These are phyloP conservation scores for Podospora fimiseda DNA, from an alignment of 495 filamentous ascomycete genomes.

Conservation along the genomic window DNA sequence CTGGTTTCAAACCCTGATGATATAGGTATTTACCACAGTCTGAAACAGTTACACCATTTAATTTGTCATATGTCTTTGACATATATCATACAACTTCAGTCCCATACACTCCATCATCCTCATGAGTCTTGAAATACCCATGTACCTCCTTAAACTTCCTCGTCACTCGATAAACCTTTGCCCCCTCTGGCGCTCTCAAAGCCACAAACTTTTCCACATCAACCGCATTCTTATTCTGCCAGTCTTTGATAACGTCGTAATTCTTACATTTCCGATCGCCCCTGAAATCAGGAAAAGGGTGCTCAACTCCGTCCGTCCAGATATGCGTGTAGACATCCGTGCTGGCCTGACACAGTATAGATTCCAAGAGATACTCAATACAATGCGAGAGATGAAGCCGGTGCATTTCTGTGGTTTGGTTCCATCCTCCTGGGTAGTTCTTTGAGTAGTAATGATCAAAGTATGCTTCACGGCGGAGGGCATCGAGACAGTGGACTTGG, in stretches of 20 bases:
- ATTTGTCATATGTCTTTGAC: too few relatives aligned
- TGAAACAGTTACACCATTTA: too few relatives aligned
- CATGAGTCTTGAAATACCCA: background rate
- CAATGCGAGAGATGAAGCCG: constrained; percentile 7
- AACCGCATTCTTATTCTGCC: constrained; percentile 1
- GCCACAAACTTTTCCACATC: constrained; percentile 5
- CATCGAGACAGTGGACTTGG: constrained; percentile 9
- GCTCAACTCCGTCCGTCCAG: background rate
- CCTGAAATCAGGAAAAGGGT: constrained; percentile 7
- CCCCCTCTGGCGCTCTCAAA: background rate
- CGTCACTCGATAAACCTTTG: background rate
- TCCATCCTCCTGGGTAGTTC: background rate
- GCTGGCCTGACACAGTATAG: constrained; percentile 5
- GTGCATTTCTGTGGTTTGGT: background rate
- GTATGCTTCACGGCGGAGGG: background rate
- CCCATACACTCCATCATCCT: background rate
- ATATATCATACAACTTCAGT: background rate
- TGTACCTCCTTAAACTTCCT: constrained; percentile 4
- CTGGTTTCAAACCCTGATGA: too few relatives aligned
- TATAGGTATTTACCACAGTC: too few relatives aligned
- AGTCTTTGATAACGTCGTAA: constrained; percentile 3
- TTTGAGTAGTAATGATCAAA: constrained; percentile 1
- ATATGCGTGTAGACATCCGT: background rate
- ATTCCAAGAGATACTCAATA: background rate
- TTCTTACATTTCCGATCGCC: constrained; percentile 1